These are phyloP conservation scores for Metschnikowia cerradonensis DNA, from an alignment of 805 yeast genomes.

Conservation along the genomic window DNA sequence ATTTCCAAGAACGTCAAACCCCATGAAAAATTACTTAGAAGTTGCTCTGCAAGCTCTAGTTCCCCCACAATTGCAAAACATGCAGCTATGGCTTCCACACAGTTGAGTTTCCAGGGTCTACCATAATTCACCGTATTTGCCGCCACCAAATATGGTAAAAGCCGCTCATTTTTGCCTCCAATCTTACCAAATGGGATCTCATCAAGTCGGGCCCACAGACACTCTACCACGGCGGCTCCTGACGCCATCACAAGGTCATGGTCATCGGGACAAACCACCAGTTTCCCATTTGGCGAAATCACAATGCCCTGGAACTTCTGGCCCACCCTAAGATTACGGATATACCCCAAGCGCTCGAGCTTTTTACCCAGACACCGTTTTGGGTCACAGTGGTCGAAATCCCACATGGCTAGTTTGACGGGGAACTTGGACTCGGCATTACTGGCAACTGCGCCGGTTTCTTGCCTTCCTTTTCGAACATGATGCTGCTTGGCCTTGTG, in stretches of 20 bases:
- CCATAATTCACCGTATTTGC: conserved; percentile 98
- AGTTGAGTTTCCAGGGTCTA: conserved; percentile 89
- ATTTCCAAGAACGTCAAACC: conserved; percentile 83
- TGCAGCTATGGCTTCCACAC: conserved; percentile 97
- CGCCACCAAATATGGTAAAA: conserved; percentile 89
- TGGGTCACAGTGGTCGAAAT: conserved; percentile 97
- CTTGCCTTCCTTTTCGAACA: conserved; percentile 36
- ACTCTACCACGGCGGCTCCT: conserved; percentile 98
- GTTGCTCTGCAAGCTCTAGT: conserved; percentile 77
- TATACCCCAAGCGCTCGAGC: conserved; percentile 81
- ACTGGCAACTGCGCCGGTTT: conserved; percentile 24
- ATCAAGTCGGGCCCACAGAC: conserved; percentile 97
- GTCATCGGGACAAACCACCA: conserved; percentile 88
- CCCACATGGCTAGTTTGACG: conserved; percentile 96
- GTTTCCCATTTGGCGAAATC: conserved; percentile 89
- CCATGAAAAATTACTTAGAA: conserved; percentile 84
- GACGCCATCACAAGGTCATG: conserved; percentile 63
- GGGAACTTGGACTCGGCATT: conserved; percentile 49
- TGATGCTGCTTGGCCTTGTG: conserved; percentile 54
- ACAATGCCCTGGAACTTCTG: conserved; percentile 89
- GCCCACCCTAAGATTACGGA: conserved; percentile 77
- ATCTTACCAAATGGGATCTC: conserved; percentile 93
- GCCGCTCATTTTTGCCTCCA: conserved; percentile 84
- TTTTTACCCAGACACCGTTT: conserved; percentile 96
- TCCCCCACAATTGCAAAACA: conserved; percentile 93